phyloP scores from a whole-genome alignment of 139 green algal species.

The Micractinium sp. region DNA sequence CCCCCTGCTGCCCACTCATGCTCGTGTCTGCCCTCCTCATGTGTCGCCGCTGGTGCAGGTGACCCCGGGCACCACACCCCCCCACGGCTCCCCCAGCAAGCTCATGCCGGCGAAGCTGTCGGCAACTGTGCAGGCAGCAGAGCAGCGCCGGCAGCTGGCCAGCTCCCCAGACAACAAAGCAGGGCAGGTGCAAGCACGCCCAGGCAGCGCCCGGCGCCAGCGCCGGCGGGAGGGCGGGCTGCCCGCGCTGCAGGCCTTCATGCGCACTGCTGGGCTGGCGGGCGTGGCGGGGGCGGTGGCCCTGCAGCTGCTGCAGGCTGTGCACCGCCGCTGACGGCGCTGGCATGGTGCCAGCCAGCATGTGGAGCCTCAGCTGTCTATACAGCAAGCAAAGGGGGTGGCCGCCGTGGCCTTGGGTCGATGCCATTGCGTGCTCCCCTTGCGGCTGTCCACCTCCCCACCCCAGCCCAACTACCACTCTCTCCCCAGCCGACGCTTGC shows the following conservation, averaged over 20 bases:
- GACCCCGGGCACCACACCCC: neutral
- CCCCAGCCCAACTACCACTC: no score
- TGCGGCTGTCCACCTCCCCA: no score
- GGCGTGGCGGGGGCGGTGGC: constrained; percentile 16
- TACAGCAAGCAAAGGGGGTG: no score
- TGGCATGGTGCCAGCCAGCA: neutral
- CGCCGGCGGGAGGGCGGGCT: neutral
- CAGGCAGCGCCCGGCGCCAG: neutral
- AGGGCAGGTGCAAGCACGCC: neutral
- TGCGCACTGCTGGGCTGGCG: constrained; percentile 9
- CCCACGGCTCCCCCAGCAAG: neutral
- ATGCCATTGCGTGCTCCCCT: no score
- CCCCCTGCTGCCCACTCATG: no score
- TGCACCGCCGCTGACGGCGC: neutral
- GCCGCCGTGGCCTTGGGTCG: no score
- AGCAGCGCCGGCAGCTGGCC: neutral
- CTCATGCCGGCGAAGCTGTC: neutral
- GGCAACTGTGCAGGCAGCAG: neutral
- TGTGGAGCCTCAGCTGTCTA: no score
- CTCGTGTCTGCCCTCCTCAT: no score
- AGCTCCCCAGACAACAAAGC: no score
- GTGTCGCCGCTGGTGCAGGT: neutral
- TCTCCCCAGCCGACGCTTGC: no score
- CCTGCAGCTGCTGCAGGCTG: constrained; percentile 1
- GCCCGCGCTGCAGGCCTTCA: neutral